These are phyloP conservation scores for Chalciporus pseudorubinellus DNA, from an alignment of 768 basidiomycete genomes.

Conservation along the genomic window DNA sequence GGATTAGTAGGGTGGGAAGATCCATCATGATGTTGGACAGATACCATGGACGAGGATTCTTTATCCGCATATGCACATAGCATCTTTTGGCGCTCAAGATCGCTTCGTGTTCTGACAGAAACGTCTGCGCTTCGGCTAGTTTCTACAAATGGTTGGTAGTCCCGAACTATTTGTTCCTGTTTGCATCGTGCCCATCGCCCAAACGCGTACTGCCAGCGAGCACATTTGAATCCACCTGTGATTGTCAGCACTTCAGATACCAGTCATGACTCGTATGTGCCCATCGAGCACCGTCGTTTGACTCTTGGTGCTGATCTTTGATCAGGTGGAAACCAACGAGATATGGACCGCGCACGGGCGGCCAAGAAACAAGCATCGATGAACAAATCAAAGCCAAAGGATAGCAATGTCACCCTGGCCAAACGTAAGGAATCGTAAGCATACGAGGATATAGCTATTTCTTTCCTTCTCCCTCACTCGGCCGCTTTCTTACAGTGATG, in stretches of 20 bases:
- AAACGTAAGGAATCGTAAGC: conserved; percentile 79
- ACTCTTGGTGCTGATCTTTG: conserved; percentile 8
- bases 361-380: conserved; percentile 62
- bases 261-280: conserved; percentile 55
- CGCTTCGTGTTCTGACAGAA: conserved; percentile 7
- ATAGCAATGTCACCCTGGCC: conserved; percentile 57
- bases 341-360: conserved; percentile 67
- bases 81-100: conserved; percentile 16
- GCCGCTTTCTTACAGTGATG: conserved; percentile 53
- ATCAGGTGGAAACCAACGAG: conserved; percentile 81
- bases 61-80: conserved; percentile 8
- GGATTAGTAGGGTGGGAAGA: conserved; percentile 12
- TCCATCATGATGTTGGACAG: conserved; percentile 7
- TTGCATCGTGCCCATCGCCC: conserved; percentile 8
- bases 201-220: neutral
- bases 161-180: conserved; percentile 25
- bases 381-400: conserved; percentile 63
- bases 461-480: conserved; percentile 24
- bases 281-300: neutral
- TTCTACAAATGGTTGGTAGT: conserved; percentile 2
- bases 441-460: conserved; percentile 9
- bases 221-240: conserved; percentile 8
- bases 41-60: conserved; percentile 7
- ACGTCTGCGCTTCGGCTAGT: conserved; percentile 2
- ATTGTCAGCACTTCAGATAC: conserved; percentile 2